Conservation (phyloP, 2,329 filamentous ascomycete genomes). For the Arthroderma sp. region DNA sequence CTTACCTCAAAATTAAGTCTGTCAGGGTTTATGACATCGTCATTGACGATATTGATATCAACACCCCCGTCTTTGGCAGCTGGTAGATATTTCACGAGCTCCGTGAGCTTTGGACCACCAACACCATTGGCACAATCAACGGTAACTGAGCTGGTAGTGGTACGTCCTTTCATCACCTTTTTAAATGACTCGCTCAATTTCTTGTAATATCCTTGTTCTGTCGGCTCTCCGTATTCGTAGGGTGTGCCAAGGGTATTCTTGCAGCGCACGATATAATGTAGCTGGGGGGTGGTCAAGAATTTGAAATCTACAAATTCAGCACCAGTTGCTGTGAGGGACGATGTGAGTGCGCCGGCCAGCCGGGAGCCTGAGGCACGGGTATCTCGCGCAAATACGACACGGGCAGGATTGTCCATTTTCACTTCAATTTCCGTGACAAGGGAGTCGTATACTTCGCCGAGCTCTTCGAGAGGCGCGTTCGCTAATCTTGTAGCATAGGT, state of each 20-base stretch:
- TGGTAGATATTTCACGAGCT: slow-evolving; percentile 73
- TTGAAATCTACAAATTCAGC: slow-evolving; percentile 73
- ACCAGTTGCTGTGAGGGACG: slow-evolving; percentile 63
- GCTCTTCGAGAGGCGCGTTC: slow-evolving; percentile 64
- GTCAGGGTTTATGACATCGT: slow-evolving; percentile 82
- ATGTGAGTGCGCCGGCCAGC: slow-evolving; percentile 64
- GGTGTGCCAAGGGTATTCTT: slow-evolving; percentile 83
- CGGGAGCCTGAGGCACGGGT: slow-evolving; percentile 83
- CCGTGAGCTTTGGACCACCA: slow-evolving; percentile 76
- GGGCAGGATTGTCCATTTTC: slow-evolving; percentile 55
- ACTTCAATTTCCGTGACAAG: slow-evolving; percentile 65
- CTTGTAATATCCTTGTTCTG: slow-evolving; percentile 86
- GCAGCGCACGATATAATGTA: slow-evolving; percentile 91
- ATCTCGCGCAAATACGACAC: slow-evolving; percentile 81
- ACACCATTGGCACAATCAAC: slow-evolving; percentile 97
- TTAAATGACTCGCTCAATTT: slow-evolving; percentile 80
- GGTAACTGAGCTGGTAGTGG: slow-evolving; percentile 58
- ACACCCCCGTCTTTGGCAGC: slow-evolving; percentile 52
- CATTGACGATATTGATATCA: slow-evolving; percentile 78
- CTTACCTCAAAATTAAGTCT: slow-evolving; percentile 72
- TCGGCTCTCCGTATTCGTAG: slow-evolving; percentile 76
- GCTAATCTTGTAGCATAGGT: slow-evolving; percentile 74
- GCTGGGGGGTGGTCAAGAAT: slow-evolving; percentile 88
- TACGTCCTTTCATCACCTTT: slow-evolving; percentile 64
- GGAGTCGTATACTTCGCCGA: slow-evolving; percentile 62